phyloP scores from a whole-genome alignment of 2,329 filamentous ascomycete genomes.

The Aspergillus jensenii region DNA sequence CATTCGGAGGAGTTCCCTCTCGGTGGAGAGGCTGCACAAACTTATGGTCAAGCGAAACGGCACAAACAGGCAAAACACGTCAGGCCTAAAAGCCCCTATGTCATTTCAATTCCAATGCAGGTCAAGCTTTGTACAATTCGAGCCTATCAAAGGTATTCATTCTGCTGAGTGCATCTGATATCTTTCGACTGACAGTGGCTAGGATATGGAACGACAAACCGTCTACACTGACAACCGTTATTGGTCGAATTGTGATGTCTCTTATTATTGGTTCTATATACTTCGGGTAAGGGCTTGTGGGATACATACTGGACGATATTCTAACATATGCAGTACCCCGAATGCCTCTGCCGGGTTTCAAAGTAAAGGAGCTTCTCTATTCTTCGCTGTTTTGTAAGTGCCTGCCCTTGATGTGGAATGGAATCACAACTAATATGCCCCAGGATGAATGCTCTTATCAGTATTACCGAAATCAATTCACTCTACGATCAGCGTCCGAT shows the following conservation, averaged over 20 bases:
- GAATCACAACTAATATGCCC: not conserved
- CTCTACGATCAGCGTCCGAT: slow-evolving; percentile 88
- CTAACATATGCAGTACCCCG: slow-evolving; percentile 66
- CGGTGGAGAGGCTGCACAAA: slow-evolving; percentile 30
- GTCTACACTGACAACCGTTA: slow-evolving; percentile 65
- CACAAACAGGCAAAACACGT: slow-evolving; percentile 39
- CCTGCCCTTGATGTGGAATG: not conserved
- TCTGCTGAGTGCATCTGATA: not conserved
- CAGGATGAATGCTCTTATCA: slow-evolving; percentile 56
- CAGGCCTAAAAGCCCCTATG: slow-evolving; percentile 61
- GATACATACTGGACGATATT: not conserved
- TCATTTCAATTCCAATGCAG: slow-evolving; percentile 74
- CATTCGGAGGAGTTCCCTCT: slow-evolving; percentile 34
- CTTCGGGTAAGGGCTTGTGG: slow-evolving; percentile 24
- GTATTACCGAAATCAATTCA: slow-evolving; percentile 74
- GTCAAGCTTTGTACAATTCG: slow-evolving; percentile 77
- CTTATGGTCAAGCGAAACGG: slow-evolving; percentile 33
- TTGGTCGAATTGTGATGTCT: slow-evolving; percentile 70
- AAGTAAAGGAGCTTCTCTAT: slow-evolving; percentile 73
- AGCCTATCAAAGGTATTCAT: slow-evolving; percentile 64
- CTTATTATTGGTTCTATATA: slow-evolving; percentile 68
- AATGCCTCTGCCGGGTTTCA: slow-evolving; percentile 71
- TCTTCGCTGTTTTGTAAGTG: slow-evolving; percentile 83
- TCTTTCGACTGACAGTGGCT: slow-evolving; percentile 22
- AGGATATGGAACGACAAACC: slow-evolving; percentile 72